Evolutionary conservation across 495 filamentous ascomycete species (phyloP).

Genomic region (Saxispiralis lemnorum): DNA sequence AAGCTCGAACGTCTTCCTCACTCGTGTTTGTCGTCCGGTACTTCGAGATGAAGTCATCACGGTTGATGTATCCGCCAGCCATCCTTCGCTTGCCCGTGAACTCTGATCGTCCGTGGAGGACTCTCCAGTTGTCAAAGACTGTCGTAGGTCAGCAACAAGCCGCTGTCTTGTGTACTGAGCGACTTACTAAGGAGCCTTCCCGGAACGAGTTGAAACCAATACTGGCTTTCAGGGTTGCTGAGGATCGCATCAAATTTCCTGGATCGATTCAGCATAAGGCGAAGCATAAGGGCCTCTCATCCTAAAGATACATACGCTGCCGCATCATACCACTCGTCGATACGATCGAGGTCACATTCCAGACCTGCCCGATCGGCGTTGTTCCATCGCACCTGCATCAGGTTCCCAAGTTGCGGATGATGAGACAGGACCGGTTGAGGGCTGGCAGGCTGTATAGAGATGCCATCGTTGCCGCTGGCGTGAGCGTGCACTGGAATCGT

Average conservation of each 20-base stretch:
- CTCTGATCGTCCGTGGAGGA: slow-evolving; percentile 63
- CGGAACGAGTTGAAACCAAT: slow-evolving; percentile 61
- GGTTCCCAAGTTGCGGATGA: slow-evolving; percentile 22
- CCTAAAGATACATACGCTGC: slow-evolving; percentile 26
- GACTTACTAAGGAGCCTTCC: slow-evolving; percentile 56
- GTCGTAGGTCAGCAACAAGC: not conserved
- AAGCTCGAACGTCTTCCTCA: slow-evolving; percentile 24
- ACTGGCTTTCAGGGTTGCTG: slow-evolving; percentile 26
- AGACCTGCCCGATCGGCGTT: slow-evolving; percentile 60
- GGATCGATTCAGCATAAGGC: not conserved
- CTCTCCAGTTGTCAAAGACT: slow-evolving; percentile 94
- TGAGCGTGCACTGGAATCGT: slow-evolving; percentile 45
- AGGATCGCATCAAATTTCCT: slow-evolving; percentile 14
- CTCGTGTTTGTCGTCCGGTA: slow-evolving; percentile 53
- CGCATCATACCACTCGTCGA: slow-evolving; percentile 54
- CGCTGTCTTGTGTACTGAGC: not conserved
- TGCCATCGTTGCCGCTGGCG: slow-evolving; percentile 67
- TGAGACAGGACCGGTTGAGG: slow-evolving; percentile 52
- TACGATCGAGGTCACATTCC: slow-evolving; percentile 27
- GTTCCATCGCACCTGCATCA: slow-evolving; percentile 75
- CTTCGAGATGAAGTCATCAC: slow-evolving; percentile 68
- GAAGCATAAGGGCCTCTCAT: not conserved
- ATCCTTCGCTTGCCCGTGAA: slow-evolving; percentile 75
- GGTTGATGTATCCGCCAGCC: slow-evolving; percentile 75
- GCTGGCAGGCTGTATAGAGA: slow-evolving; percentile 51